Conservation (phyloP, 192 early-diverging fungal species). For the Mortierella antarctica region DNA sequence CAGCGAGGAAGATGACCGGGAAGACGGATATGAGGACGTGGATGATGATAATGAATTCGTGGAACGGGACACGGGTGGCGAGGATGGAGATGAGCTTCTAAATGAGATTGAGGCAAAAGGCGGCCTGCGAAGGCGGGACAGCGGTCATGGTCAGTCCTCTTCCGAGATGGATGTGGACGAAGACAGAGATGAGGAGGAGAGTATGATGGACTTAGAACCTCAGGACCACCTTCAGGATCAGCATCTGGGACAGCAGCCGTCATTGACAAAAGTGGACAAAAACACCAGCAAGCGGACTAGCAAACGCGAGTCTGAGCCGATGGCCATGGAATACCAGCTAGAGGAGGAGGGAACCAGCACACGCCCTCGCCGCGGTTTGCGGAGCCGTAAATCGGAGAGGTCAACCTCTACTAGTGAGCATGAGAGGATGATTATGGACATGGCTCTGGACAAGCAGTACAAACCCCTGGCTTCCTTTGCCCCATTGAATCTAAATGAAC, state of each 20-base stretch:
- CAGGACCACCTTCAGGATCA: not conserved
- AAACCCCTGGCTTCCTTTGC: slow-evolving; percentile 2
- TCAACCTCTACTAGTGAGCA: slow-evolving; percentile 24
- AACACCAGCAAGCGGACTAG: not conserved
- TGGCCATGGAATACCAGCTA: slow-evolving; percentile 33
- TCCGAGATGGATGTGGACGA: slow-evolving; percentile 52
- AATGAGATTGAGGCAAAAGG: slow-evolving; percentile 48
- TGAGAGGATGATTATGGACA: slow-evolving; percentile 38
- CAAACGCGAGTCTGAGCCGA: slow-evolving; percentile 29
- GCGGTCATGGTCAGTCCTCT: slow-evolving; percentile 43
- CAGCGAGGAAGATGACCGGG: slow-evolving; percentile 15
- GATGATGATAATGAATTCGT: not conserved
- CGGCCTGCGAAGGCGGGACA: slow-evolving; percentile 45
- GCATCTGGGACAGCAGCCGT: not conserved
- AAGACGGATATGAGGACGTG: slow-evolving; percentile 15
- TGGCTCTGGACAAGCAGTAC: slow-evolving; percentile 29
- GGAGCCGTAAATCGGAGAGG: slow-evolving; percentile 30
- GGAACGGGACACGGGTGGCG: slow-evolving; percentile 4
- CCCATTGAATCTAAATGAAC: slow-evolving; percentile 9
- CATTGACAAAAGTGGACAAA: not conserved
- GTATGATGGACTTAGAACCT: slow-evolving; percentile 6
- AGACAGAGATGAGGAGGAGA: slow-evolving; percentile 21
- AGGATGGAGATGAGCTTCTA: slow-evolving; percentile 26
- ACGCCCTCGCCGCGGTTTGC: slow-evolving; percentile 16
- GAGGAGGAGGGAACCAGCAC: slow-evolving; percentile 1